These are phyloP conservation scores for Zostera marina DNA, from an alignment of 116 monocot genomes.

Conservation along the genomic window DNA sequence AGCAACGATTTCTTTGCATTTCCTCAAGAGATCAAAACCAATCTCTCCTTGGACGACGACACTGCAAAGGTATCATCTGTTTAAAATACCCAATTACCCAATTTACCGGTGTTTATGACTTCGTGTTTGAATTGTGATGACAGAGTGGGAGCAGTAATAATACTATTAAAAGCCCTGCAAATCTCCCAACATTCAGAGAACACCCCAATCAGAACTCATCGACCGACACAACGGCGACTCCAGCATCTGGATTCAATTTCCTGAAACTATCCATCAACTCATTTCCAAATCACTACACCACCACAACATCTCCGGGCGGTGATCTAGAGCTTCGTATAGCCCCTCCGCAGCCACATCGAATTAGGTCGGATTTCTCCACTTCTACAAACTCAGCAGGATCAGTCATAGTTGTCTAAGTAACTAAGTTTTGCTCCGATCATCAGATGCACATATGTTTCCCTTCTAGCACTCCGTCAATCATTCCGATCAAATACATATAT, in stretches of 20 bases:
- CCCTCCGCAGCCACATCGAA: background rate
- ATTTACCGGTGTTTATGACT: too few relatives aligned
- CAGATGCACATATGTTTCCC: slow-evolving; percentile 5
- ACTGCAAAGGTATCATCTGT: too few relatives aligned
- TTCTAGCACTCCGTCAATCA: background rate
- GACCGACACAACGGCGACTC: background rate
- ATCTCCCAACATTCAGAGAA: too few relatives aligned
- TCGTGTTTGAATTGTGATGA: too few relatives aligned
- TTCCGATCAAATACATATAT: background rate
- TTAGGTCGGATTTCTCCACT: background rate
- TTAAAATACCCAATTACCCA: too few relatives aligned
- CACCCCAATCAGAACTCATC: background rate
- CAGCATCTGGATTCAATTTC: background rate
- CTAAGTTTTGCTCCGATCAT: background rate
- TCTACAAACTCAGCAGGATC: background rate
- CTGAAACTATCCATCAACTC: background rate
- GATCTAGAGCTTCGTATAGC: slow-evolving; percentile 11
- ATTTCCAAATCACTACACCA: background rate
- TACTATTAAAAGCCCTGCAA: too few relatives aligned
- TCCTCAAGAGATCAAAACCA: too few relatives aligned
- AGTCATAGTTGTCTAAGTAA: slow-evolving; percentile 7
- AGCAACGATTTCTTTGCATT: too few relatives aligned
- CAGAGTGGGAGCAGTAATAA: too few relatives aligned
- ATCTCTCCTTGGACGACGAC: too few relatives aligned
- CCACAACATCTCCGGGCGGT: background rate